Conservation (phyloP, 2,329 filamentous ascomycete species). For the Sarocladium brachiariae region DNA sequence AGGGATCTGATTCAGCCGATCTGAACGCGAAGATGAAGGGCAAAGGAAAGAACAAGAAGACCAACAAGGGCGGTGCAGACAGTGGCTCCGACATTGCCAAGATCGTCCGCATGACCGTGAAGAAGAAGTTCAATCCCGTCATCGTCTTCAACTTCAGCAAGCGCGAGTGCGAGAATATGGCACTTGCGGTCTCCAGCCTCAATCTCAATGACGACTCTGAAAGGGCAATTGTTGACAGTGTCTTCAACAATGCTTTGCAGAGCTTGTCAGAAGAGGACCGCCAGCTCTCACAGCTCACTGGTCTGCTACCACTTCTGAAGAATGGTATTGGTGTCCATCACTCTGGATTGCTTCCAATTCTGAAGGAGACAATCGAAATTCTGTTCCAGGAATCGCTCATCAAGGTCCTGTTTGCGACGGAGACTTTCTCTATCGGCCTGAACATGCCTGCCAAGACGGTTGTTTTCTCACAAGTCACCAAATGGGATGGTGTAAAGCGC, state of each 20-base stretch:
- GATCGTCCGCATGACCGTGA: conserved; percentile 98
- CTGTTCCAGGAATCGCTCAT: conserved; percentile 96
- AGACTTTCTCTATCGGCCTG: conserved; percentile 96
- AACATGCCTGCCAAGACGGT: conserved; percentile 99
- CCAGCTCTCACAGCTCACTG: conserved; percentile 78
- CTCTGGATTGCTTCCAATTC: conserved; percentile 85
- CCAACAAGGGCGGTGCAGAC: conserved; percentile 77
- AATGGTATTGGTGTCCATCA: conserved; percentile 97
- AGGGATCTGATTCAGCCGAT: conserved; percentile 77
- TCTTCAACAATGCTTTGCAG: conserved; percentile 89
- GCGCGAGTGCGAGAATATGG: conserved; percentile 86
- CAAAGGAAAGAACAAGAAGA: conserved; percentile 85
- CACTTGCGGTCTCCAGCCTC: conserved; percentile 76
- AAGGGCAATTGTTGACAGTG: conserved; percentile 87
- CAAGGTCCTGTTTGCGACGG: conserved; percentile 95
- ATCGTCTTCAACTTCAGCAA: conserved; percentile 99
- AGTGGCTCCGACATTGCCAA: conserved; percentile 84
- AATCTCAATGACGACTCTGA: conserved; percentile 96
- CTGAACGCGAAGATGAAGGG: conserved; percentile 74
- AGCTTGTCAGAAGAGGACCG: conserved; percentile 89
- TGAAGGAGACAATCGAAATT: conserved; percentile 99
- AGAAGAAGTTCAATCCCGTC: conserved; percentile 93
- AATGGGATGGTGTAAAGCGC: conserved; percentile 78
- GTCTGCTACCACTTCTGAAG: conserved; percentile 81
- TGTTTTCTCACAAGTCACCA: conserved; percentile 94